phyloP scores from a whole-genome alignment of 192 early-diverging fungal genomes.

The Spinellus fusiger region DNA sequence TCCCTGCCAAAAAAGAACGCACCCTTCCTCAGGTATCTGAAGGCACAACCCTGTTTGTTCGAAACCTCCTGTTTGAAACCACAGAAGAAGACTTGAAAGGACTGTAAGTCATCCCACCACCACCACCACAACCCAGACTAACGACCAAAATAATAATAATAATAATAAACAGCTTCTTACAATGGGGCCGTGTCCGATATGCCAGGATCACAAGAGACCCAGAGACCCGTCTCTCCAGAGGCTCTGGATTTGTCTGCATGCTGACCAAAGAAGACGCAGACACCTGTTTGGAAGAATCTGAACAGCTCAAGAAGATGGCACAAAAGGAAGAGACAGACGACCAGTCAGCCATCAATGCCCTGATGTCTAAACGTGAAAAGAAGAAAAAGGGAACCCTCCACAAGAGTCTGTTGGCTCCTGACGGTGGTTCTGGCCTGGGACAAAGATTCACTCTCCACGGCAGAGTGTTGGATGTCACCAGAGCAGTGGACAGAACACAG shows the following conservation, averaged over 20 bases:
- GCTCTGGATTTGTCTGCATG: slow-evolving; percentile 95
- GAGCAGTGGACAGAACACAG: slow-evolving; percentile 69
- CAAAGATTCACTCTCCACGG: slow-evolving; percentile 69
- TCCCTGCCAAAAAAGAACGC: slow-evolving; percentile 25
- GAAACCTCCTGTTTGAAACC: slow-evolving; percentile 90
- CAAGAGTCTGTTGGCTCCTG: slow-evolving; percentile 59
- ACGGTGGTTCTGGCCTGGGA: slow-evolving; percentile 43
- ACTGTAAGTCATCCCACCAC: slow-evolving; percentile 23
- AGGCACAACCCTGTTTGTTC: slow-evolving; percentile 84
- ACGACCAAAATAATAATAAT: too few species aligned
- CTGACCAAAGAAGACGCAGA: slow-evolving; percentile 62
- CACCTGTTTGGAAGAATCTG: slow-evolving; percentile 67
- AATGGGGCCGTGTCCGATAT: slow-evolving; percentile 75
- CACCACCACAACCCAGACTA: not conserved
- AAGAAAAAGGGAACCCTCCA: slow-evolving; percentile 49
- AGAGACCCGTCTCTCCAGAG: slow-evolving; percentile 77
- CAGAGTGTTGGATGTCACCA: slow-evolving; percentile 73
- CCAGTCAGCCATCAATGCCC: slow-evolving; percentile 18
- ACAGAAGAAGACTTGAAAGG: slow-evolving; percentile 70
- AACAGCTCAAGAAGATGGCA: slow-evolving; percentile 50
- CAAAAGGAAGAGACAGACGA: slow-evolving; percentile 37
- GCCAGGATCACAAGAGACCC: slow-evolving; percentile 79
- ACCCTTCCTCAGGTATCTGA: slow-evolving; percentile 38
- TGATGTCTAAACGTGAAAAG: slow-evolving; percentile 40
- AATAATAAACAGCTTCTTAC: slow-evolving; percentile 52